These are phyloP conservation scores for Nicotiana undulata DNA, from an alignment of 257 asterid genomes.

Conservation along the genomic window DNA sequence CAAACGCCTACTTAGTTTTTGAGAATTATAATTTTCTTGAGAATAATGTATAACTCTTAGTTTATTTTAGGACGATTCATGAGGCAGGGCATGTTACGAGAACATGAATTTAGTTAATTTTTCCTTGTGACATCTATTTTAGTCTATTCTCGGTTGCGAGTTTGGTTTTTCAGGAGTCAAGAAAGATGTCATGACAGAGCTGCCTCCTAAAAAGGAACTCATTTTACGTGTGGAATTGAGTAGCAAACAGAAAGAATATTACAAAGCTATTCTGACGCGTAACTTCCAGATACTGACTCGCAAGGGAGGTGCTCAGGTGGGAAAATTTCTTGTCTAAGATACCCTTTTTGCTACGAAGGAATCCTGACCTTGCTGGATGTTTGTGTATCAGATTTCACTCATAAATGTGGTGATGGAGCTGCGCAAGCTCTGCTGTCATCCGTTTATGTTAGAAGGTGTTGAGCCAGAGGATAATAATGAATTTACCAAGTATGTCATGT, in stretches of 20 bases:
- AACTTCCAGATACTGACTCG: slow-evolving; percentile 89
- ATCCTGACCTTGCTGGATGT: slow-evolving; percentile 15
- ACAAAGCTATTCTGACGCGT: slow-evolving; percentile 94
- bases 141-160: slow-evolving; percentile 3
- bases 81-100: background rate
- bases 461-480: slow-evolving; percentile 85
- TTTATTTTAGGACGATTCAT: background rate
- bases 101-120: background rate
- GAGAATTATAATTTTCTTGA: too few relatives aligned
- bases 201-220: slow-evolving; percentile 94
- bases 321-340: slow-evolving; percentile 16
- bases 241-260: slow-evolving; percentile 89
- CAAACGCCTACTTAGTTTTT: background rate
- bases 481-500: slow-evolving; percentile 56
- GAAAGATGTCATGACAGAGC: slow-evolving; percentile 91
- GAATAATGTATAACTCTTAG: background rate
- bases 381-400: slow-evolving; percentile 67
- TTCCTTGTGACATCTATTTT: background rate
- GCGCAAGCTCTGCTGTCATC: slow-evolving; percentile 98
- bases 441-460: slow-evolving; percentile 98
- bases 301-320: slow-evolving; percentile 96
- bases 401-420: slow-evolving; percentile 99
- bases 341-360: slow-evolving; percentile 8
- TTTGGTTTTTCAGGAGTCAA: slow-evolving; percentile 65
- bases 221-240: slow-evolving; percentile 94